A percentile compares a stretch with the other conserved stretches of the same genome.
phyloP scores from a whole-genome alignment of 495 filamentous ascomycete genomes.

The Thermochaetoides thermophila region DNA sequence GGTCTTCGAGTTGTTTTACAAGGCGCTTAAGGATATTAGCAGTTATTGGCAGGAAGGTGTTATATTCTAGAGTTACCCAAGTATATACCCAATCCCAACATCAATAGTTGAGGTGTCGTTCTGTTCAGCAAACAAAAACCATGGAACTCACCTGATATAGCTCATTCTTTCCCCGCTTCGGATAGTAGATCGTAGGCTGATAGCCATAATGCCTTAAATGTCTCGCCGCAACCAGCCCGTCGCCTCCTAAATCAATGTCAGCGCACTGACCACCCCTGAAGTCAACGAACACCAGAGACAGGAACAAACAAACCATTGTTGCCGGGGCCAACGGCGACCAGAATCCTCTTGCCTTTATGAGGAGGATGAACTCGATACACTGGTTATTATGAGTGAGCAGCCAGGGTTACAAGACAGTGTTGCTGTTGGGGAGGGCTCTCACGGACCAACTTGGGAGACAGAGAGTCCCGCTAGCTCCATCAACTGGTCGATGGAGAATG shows the following conservation, averaged over 20 bases:
- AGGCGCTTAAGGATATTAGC: slow-evolving; percentile 52
- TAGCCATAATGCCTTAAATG: slow-evolving; percentile 94
- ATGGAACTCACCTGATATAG: slow-evolving; percentile 71
- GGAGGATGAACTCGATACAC: slow-evolving; percentile 76
- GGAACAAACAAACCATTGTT: slow-evolving; percentile 62
- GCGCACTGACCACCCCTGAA: slow-evolving; percentile 9
- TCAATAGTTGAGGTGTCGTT: too few relatives aligned
- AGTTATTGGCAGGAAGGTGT: too few relatives aligned
- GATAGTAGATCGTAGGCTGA: slow-evolving; percentile 79
- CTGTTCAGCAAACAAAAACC: too few relatives aligned
- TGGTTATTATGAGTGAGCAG: slow-evolving; percentile 20
- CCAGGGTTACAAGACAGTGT: slow-evolving; percentile 1
- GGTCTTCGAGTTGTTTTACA: slow-evolving; percentile 64
- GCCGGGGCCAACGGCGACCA: slow-evolving; percentile 85
- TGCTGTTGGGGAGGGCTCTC: not conserved
- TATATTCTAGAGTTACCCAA: too few relatives aligned
- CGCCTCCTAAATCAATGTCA: slow-evolving; percentile 47
- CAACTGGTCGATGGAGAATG: slow-evolving; percentile 87
- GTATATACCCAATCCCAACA: too few relatives aligned
- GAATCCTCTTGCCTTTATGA: slow-evolving; percentile 51
- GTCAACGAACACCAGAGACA: slow-evolving; percentile 3
- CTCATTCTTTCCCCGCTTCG: slow-evolving; percentile 78
- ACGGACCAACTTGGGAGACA: slow-evolving; percentile 76
- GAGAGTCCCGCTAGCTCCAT: slow-evolving; percentile 94
- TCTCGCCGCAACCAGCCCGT: slow-evolving; percentile 87